These are phyloP conservation scores for Chaetoscypha palmicola DNA, from an alignment of 2,329 filamentous ascomycete species.

Conservation along the genomic window DNA sequence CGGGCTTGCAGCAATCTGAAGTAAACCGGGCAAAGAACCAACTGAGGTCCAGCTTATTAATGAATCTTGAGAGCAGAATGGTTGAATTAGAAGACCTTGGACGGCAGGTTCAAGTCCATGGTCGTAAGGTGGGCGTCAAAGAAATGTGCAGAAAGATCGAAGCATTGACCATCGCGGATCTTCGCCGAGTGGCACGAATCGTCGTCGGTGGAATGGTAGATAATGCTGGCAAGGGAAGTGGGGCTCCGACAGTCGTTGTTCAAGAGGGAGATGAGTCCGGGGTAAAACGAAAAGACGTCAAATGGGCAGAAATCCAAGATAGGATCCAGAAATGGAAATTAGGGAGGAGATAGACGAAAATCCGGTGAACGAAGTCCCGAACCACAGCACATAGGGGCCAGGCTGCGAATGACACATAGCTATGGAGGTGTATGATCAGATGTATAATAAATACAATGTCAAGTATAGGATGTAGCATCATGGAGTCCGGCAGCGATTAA, in stretches of 20 bases:
- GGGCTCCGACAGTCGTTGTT: slow-evolving; percentile 86
- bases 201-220: slow-evolving; percentile 71
- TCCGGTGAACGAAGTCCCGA: too few species aligned
- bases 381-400: too few species aligned
- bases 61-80: slow-evolving; percentile 97
- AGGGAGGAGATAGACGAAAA: slow-evolving; percentile 54
- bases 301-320: slow-evolving; percentile 87
- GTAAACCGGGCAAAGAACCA: slow-evolving; percentile 96
- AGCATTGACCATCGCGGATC: slow-evolving; percentile 67
- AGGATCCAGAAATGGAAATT: slow-evolving; percentile 78
- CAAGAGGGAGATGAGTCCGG: slow-evolving; percentile 76
- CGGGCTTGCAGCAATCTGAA: slow-evolving; percentile 65
- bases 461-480: too few species aligned
- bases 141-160: slow-evolving; percentile 93
- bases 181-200: slow-evolving; percentile 70
- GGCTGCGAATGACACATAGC: too few species aligned
- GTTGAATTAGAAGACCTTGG: slow-evolving; percentile 95
- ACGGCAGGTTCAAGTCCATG: slow-evolving; percentile 93
- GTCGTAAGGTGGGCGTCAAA: slow-evolving; percentile 79
- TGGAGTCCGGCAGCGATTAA: too few species aligned
- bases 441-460: too few species aligned
- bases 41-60: slow-evolving; percentile 78
- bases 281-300: slow-evolving; percentile 58
- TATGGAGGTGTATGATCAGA: too few species aligned
- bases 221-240: slow-evolving; percentile 72